Conservation (phyloP, 2,329 filamentous ascomycete genomes). For the Didymella glomerata region DNA sequence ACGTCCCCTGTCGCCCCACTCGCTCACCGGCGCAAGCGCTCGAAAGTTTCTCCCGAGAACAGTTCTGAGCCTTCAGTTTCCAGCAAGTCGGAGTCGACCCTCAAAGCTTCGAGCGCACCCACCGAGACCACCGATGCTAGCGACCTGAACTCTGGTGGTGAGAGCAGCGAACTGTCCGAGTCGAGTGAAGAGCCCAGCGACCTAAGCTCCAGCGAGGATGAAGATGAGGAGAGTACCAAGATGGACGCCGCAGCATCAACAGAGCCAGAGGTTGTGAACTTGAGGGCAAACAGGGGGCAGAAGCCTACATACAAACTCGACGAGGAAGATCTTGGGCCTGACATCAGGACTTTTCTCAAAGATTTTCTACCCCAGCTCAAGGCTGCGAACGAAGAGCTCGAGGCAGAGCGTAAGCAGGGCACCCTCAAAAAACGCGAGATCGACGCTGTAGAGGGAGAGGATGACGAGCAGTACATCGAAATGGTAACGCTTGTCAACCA, state of each 20-base stretch:
- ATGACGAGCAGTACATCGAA: conserved; percentile 51
- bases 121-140: conserved; percentile 30
- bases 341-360: conserved; percentile 49
- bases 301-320: conserved; percentile 46
- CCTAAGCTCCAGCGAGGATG: conserved; percentile 43
- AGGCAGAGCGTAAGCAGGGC: conserved; percentile 51
- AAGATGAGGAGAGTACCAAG: conserved; percentile 31
- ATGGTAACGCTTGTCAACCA: conserved; percentile 41
- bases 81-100: conserved; percentile 26
- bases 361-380: conserved; percentile 55
- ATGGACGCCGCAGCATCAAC: conserved; percentile 8
- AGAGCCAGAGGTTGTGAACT: conserved; percentile 35
- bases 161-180: conserved; percentile 44
- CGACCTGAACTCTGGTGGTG: conserved; percentile 34
- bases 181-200: conserved; percentile 52
- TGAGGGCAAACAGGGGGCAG: conserved; percentile 41
- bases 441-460: conserved; percentile 44
- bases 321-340: conserved; percentile 36
- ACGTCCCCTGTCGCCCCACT: conserved; percentile 19
- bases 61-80: conserved; percentile 35
- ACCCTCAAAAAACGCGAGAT: conserved; percentile 50
- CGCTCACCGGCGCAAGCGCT: conserved; percentile 36
- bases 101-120: conserved; percentile 29
- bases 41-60: conserved; percentile 32
- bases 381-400: conserved; percentile 55